These are phyloP conservation scores for Neofusicoccum laricinum DNA, from an alignment of 2,329 filamentous ascomycete species.

Conservation along the genomic window DNA sequence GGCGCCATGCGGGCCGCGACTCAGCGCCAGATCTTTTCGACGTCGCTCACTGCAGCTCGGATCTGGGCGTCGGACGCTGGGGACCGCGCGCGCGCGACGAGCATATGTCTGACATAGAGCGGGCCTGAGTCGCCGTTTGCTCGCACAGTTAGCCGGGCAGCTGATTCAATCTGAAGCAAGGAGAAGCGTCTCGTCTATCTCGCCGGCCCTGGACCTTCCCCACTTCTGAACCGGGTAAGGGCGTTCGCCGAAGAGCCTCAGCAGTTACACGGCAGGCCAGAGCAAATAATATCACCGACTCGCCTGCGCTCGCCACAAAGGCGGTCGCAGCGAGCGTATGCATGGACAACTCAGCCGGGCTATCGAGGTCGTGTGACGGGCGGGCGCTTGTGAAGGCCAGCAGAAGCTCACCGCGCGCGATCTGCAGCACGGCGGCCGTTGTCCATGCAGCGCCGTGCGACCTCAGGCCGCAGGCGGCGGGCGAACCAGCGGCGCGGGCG, in stretches of 20 bases:
- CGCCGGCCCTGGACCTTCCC: constrained; percentile 7
- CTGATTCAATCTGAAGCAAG: constrained; percentile 10
- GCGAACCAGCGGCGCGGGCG: constrained; percentile 1
- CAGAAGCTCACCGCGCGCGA: constrained; percentile 16
- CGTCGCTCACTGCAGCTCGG: not conserved
- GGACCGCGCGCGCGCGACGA: not conserved
- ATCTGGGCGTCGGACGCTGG: not conserved
- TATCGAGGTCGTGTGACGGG: constrained; percentile 13
- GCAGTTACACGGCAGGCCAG: constrained; percentile 15
- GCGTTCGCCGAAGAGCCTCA: constrained; percentile 16
- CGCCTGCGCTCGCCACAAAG: constrained; percentile 7
- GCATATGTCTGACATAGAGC: not conserved
- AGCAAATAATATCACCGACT: constrained; percentile 2
- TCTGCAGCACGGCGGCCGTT: constrained; percentile 16
- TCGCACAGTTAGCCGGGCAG: not conserved
- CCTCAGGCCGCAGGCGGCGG: constrained; percentile 1
- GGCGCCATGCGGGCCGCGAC: constrained; percentile 8
- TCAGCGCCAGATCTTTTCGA: constrained; percentile 1
- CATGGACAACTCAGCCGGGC: constrained; percentile 16
- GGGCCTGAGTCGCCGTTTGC: not conserved
- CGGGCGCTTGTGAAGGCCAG: constrained; percentile 2
- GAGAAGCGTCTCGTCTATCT: constrained; percentile 16
- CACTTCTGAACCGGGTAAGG: constrained; percentile 16
- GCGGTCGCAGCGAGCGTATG: constrained; percentile 15
- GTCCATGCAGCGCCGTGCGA: constrained; percentile 14